Percentiles rank a stretch among this genome's conserved stretches.
Conservation (phyloP, 192 early-diverging fungal genomes). For the Gaertneriomyces semiglobifer region DNA sequence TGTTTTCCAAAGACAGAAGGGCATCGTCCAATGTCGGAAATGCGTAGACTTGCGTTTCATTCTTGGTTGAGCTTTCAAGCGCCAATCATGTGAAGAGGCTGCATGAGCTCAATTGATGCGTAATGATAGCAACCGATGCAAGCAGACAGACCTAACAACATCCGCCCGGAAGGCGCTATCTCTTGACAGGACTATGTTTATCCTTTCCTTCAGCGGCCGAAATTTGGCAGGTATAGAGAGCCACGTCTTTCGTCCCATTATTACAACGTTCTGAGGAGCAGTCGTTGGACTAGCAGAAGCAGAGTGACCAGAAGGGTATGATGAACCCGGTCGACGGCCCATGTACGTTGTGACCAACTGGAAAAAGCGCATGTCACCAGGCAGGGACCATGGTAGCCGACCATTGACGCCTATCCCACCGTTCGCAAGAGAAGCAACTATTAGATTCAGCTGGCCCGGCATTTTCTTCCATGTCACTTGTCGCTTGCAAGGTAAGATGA, state of each 20-base stretch:
- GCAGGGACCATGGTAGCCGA: slow-evolving; percentile 82
- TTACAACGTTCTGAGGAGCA: slow-evolving; percentile 65
- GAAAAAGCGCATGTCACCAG: slow-evolving; percentile 84
- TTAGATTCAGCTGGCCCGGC: slow-evolving; percentile 45
- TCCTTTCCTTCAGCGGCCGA: slow-evolving; percentile 70
- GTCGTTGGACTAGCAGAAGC: neutral
- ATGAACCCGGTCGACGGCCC: neutral
- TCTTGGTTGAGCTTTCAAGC: slow-evolving; percentile 1
- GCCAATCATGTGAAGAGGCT: neutral
- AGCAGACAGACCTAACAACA: slow-evolving; percentile 4
- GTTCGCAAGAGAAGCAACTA: slow-evolving; percentile 74
- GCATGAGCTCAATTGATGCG: neutral
- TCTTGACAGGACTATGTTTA: slow-evolving; percentile 84
- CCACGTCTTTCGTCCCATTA: slow-evolving; percentile 95
- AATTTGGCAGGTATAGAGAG: slow-evolving; percentile 82
- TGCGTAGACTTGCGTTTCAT: slow-evolving; percentile 18
- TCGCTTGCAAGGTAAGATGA: no score
- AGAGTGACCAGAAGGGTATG: slow-evolving; percentile 8
- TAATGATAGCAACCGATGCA: neutral
- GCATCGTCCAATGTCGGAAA: slow-evolving; percentile 53
- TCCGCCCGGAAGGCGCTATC: slow-evolving; percentile 34
- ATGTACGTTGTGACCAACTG: slow-evolving; percentile 57
- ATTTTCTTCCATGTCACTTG: no score
- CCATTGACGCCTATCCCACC: slow-evolving; percentile 74
- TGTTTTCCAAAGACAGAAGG: slow-evolving; percentile 46